These are phyloP conservation scores for Trichaptum fuscoviolaceum DNA, from an alignment of 768 basidiomycete species.

Conservation along the genomic window DNA sequence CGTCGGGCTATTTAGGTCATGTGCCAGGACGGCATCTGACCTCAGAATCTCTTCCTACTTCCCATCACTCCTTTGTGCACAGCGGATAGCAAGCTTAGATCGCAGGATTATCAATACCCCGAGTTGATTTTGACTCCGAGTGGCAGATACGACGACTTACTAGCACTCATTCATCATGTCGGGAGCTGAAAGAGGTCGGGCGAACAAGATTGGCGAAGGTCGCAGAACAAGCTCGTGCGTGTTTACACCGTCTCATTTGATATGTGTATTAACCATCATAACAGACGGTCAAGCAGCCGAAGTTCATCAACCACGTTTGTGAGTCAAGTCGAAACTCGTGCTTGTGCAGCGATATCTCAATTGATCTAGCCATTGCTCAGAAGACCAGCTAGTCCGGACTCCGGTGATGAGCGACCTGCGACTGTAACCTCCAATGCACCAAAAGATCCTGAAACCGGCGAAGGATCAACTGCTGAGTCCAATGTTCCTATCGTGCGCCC, in stretches of 20 bases:
- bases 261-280: not conserved
- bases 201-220: not conserved
- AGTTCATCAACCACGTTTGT: not conserved
- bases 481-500: not conserved
- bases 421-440: not conserved
- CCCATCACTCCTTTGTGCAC: not conserved
- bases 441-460: not conserved
- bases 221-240: not conserved
- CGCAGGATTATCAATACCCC: not conserved
- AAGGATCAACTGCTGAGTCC: not conserved
- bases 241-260: not conserved
- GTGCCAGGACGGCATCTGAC: no score
- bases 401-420: not conserved
- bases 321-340: not conserved
- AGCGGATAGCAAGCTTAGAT: not conserved
- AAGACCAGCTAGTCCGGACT: not conserved
- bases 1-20: no score
- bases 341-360: not conserved
- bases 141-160: not conserved
- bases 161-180: not conserved
- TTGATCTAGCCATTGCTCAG: not conserved
- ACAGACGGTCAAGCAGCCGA: not conserved
- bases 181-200: not conserved
- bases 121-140: not conserved
- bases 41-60: not conserved